phyloP scores from a whole-genome alignment of 2,329 filamentous ascomycete genomes.

The Colletotrichum phormii region DNA sequence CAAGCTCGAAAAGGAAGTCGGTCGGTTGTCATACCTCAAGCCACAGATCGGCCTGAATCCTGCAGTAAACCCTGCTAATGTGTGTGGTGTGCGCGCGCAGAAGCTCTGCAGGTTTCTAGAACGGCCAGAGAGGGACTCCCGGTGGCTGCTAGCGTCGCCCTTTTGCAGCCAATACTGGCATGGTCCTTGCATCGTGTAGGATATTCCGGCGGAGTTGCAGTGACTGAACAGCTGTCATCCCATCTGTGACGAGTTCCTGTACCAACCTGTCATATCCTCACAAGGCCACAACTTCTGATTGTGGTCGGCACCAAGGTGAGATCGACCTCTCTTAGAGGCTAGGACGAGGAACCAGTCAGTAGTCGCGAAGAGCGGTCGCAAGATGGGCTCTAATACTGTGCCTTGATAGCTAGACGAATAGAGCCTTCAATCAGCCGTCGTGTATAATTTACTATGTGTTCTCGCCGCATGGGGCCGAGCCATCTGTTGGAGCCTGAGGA shows the following conservation, averaged over 20 bases:
- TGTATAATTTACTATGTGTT: neutral
- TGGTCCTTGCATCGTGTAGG: neutral
- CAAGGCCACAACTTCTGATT: neutral
- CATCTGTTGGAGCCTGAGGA: too few relatives aligned
- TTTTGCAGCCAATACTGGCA: slow-evolving; percentile 11
- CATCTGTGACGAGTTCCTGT: neutral
- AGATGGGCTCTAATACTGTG: too few relatives aligned
- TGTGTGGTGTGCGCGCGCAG: slow-evolving; percentile 10
- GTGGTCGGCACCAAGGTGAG: neutral
- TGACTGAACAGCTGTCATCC: slow-evolving; percentile 1
- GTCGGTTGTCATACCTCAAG: slow-evolving; percentile 27
- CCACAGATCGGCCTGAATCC: slow-evolving; percentile 31
- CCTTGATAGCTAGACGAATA: neutral
- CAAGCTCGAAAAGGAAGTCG: slow-evolving; percentile 36
- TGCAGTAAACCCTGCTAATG: slow-evolving; percentile 29
- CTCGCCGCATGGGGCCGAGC: too few relatives aligned
- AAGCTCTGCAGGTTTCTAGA: slow-evolving; percentile 28
- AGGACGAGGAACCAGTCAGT: too few relatives aligned
- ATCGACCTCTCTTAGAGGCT: neutral
- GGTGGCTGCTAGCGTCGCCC: slow-evolving; percentile 8
- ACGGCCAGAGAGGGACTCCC: slow-evolving; percentile 15
- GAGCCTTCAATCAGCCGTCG: neutral
- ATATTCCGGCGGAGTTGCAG: neutral
- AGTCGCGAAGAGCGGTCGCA: too few relatives aligned
- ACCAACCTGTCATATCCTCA: neutral